A percentile compares a stretch with the other conserved stretches of the same genome.
Conservation (phyloP, 768 basidiomycete genomes). For the Termitomyces sp. region DNA sequence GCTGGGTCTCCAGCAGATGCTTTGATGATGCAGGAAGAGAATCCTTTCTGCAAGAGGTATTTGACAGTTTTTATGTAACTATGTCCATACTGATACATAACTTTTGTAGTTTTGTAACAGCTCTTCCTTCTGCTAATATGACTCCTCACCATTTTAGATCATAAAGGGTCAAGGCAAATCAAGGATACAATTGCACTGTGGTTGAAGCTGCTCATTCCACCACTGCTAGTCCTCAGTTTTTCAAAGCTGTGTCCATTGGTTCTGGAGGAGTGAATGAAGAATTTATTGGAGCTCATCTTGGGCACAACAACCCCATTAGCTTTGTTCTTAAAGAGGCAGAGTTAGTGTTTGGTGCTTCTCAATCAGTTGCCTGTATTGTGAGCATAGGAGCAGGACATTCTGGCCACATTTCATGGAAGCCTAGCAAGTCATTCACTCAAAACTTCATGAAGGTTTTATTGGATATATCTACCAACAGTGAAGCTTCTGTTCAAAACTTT, state of each 20-base stretch:
- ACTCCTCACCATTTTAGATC: not conserved
- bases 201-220: not conserved
- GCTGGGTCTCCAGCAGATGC: not conserved
- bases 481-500: not conserved
- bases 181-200: not conserved
- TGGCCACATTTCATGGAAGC: not conserved
- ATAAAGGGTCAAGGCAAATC: not conserved
- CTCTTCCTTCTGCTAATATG: not conserved
- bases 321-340: not conserved
- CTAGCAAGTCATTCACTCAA: not conserved
- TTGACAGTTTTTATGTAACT: not conserved
- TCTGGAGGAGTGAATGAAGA: not conserved
- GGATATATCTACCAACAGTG: not conserved
- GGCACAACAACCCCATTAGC: not conserved
- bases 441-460: not conserved
- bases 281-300: not conserved
- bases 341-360: not conserved
- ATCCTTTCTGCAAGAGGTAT: not conserved
- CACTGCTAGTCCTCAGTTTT: not conserved
- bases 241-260: not conserved
- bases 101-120: not conserved
- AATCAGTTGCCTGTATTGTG: not conserved
- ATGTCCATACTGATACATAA: not conserved
- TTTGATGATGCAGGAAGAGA: not conserved
- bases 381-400: conserved; percentile 1